Conservation (phyloP, 1,284 basidiomycete genomes). For the Tilletia horrida region DNA sequence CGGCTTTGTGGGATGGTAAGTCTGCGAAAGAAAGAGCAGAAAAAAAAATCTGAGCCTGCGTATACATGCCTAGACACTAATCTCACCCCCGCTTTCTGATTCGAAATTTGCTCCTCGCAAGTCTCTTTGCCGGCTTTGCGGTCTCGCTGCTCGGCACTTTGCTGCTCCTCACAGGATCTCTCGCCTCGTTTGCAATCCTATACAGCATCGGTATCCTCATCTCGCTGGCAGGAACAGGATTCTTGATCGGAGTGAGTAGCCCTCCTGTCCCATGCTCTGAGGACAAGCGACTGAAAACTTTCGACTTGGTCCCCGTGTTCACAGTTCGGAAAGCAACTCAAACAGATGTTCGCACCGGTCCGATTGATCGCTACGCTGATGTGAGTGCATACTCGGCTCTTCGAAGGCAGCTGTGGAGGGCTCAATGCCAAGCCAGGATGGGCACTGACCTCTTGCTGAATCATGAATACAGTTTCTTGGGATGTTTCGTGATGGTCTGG, state of each 20-base stretch:
- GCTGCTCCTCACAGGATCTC: conserved; percentile 69
- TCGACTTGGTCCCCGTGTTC: no score
- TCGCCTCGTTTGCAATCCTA: conserved; percentile 75
- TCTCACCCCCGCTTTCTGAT: not conserved
- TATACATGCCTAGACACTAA: no score
- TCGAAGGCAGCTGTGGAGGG: not conserved
- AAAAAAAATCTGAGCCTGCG: no score
- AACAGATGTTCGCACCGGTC: conserved; percentile 87
- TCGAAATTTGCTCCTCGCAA: conserved; percentile 48
- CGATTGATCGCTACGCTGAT: conserved; percentile 78
- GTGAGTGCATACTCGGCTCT: not conserved
- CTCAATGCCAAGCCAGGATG: no score
- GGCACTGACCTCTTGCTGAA: no score
- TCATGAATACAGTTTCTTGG: conserved; percentile 61
- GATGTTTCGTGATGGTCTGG: conserved; percentile 49
- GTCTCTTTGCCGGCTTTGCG: conserved; percentile 59
- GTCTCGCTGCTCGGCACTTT: conserved; percentile 77
- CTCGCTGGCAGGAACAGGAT: conserved; percentile 66
- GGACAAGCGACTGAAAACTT: no score
- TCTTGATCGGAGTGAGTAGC: conserved; percentile 30
- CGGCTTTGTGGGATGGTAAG: conserved; percentile 44
- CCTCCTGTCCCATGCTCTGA: not conserved
- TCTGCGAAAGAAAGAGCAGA: no score
- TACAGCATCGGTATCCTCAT: conserved; percentile 79
- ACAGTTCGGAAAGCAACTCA: conserved; percentile 37